These are phyloP conservation scores for Kwoniella botswanensis DNA, from an alignment of 768 basidiomycete species.

Conservation along the genomic window DNA sequence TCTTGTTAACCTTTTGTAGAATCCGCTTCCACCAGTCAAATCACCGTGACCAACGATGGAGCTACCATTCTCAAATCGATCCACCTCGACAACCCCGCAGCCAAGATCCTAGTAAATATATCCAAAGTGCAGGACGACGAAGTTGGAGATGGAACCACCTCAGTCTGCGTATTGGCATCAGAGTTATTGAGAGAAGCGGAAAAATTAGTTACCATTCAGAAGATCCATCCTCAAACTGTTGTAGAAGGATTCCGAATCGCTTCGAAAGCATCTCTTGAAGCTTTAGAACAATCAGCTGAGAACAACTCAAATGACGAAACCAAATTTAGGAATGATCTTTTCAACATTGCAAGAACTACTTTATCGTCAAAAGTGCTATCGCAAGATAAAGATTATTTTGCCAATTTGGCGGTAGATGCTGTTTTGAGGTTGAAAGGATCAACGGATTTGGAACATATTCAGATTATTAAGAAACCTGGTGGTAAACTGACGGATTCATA, in stretches of 20 bases:
- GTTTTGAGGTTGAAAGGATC: slow-evolving; percentile 94
- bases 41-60: slow-evolving; percentile 98
- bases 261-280: slow-evolving; percentile 77
- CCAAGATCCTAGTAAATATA: slow-evolving; percentile 99
- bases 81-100: slow-evolving; percentile 96
- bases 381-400: slow-evolving; percentile 97
- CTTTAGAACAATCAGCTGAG: slow-evolving; percentile 78
- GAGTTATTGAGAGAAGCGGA: slow-evolving; percentile 94
- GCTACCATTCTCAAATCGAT: slow-evolving; percentile 98
- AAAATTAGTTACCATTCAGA: slow-evolving; percentile 79
- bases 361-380: slow-evolving; percentile 93
- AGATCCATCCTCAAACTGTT: slow-evolving; percentile 97
- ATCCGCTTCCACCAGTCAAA: slow-evolving; percentile 76
- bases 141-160: slow-evolving; percentile 78
- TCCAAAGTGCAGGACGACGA: slow-evolving; percentile 99
- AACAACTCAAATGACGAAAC: slow-evolving; percentile 77
- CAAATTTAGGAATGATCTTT: slow-evolving; percentile 83
- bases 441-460: slow-evolving; percentile 95
- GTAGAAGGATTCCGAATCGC: slow-evolving; percentile 96
- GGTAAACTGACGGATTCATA: slow-evolving; percentile 98
- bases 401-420: slow-evolving; percentile 95
- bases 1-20: slow-evolving; percentile 29
- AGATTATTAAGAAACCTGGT: slow-evolving; percentile 99
- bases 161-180: slow-evolving; percentile 82
- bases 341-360: slow-evolving; percentile 96